Base-by-base conservation (phyloP, 2,329 filamentous ascomycete genomes). In the Sporothrix phasma region DNA sequence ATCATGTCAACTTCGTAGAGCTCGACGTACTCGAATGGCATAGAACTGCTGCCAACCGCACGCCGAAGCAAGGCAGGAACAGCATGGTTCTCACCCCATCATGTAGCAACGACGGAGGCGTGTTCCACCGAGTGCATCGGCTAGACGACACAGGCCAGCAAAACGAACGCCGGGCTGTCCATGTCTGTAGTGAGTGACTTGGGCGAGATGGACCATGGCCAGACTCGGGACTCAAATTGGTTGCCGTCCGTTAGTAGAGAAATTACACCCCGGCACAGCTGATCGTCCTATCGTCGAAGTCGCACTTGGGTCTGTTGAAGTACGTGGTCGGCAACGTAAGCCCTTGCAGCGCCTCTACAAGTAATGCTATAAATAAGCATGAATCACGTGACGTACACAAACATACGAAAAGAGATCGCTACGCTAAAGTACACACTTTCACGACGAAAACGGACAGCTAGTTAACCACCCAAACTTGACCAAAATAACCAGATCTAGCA, bases 251-350 rank as follows among this genome's bases (percentile, higher is more conserved):
- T n/a, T 46, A 60, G 56, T 46, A 41, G 56, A 31, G 56, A 58
- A 58, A 58, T 37, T n/a, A 24, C 26, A 29, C 39, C 22, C 41
- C 43, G 10, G 56, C 39, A 60, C 41, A 46, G 41, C 24, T 46
- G 56, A 60, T 60, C 41, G 24, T 11, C 39, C 54, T 43, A 8
- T 22, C n/a, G 19, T 24, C 31, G 31, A 54, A n/a, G 17, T 11
- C 26, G 37, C 5, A 11, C 29, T 43, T 58, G 54, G 7, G 34
- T 37, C 34, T 29, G n/a, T n/a, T n/a, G 54, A 22, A 34, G 29
- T 58, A 58, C 54, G 54, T 15, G 54, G 54, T 43, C 54, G 54
- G 54, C 54, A 43, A 58, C 54, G 54, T 58, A 58, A 58, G 34
- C 54, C 37, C 29, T 58, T 34, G 7, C 7, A 29, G 34, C 2